Conservation (phyloP, 306 rosid genomes). For the Cicer cuneatum region DNA sequence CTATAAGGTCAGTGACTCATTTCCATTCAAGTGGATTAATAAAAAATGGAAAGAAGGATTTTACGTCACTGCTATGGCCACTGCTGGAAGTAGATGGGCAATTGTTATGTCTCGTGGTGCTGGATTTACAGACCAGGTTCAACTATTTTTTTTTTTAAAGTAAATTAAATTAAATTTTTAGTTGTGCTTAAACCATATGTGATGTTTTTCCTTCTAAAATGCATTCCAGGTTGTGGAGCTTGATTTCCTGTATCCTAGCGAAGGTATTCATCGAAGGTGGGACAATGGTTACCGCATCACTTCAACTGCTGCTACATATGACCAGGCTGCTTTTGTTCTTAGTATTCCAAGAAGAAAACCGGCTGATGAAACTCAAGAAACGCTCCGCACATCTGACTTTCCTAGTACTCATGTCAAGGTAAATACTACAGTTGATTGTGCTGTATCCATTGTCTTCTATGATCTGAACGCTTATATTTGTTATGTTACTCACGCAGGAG, state of each 20-base stretch:
- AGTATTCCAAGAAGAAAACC: constrained; percentile 88
- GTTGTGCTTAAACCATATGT: neutral
- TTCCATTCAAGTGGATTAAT: constrained; percentile 94
- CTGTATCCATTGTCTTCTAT: neutral
- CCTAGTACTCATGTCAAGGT: constrained; percentile 96
- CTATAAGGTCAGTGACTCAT: constrained; percentile 91
- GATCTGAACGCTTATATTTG: constrained; percentile 38
- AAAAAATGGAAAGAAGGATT: constrained; percentile 96
- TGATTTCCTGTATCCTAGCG: constrained; percentile 93
- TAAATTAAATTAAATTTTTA: neutral
- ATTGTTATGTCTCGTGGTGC: constrained; percentile 94
- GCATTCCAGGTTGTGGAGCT: constrained; percentile 83
- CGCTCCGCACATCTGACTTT: constrained; percentile 94
- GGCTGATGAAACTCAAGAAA: constrained; percentile 92
- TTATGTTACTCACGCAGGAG: constrained; percentile 65
- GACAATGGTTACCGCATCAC: constrained; percentile 87
- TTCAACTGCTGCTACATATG: constrained; percentile 89
- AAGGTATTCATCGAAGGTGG: constrained; percentile 93
- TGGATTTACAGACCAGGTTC: constrained; percentile 78
- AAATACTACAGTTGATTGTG: constrained; percentile 27
- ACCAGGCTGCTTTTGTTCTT: constrained; percentile 90
- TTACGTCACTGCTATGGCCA: constrained; percentile 87
- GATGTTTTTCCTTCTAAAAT: constrained; percentile 20
- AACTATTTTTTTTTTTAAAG: neutral
- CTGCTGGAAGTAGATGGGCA: constrained; percentile 87